Evolutionary conservation across 805 yeast genomes (phyloP), one percentile per base, ranked within the genome.

Genomic region (Torulaspora maleeae): DNA sequence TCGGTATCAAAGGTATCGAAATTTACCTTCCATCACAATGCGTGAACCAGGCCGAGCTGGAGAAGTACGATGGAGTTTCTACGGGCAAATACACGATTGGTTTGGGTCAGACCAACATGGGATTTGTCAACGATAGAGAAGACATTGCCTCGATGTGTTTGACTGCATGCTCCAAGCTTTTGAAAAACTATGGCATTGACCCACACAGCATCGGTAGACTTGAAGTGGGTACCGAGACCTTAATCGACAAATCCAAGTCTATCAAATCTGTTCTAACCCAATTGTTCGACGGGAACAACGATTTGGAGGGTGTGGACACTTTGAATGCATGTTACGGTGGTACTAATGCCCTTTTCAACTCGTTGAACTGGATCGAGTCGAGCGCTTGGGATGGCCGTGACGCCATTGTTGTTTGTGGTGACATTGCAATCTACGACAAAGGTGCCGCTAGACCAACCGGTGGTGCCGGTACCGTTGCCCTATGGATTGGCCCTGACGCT

Each of bases 381-480:
- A 80, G 87, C 24, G 77, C 91, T 36, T 93, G 99, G 99, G 99
- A 93, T 64, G 99, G 99, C 53, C 82, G 98, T 69, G 89, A 91
- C 63, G 98, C 98, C 45, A 79, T 93, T 60, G 99, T 91, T 45
- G 96, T 91, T 17, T 82, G 93, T 65, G 98, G 97, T 70, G 99
- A 93, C 71, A 93, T 93, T 68, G 99, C 99, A 63, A 83, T 93
- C 57, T 93, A 93, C 71, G 89, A 90, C 60, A 80, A 90, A 73
- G 99, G 99, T 67, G 84, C 95, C 30, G 99, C 99, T 46, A 84
- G 99, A 77, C 99, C 99, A 64, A 93, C 99, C 43, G 99, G 99
- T 69, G 99, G 99, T 74, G 97, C 95, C 44, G 99, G 99, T 66
- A 77, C 95, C 38, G 95, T 91, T 49, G 99, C 99, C 36, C 60